Percentiles rank a stretch among this genome's conserved stretches.
Conservation (phyloP, 306 rosid species). For the Trifolium repens region DNA sequence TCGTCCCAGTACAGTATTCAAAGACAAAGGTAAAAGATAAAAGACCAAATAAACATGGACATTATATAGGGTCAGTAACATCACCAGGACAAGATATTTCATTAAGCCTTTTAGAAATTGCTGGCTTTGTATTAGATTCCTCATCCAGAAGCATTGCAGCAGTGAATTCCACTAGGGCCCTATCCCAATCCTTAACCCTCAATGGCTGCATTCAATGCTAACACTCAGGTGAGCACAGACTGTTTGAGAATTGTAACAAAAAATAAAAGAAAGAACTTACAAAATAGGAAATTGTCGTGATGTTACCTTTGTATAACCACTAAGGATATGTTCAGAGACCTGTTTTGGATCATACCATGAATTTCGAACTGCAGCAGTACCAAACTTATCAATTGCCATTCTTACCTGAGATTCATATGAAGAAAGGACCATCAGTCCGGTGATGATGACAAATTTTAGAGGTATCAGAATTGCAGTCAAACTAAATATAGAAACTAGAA, state of each 20-base stretch:
- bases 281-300: conserved; percentile 19
- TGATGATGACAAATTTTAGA: conserved; percentile 20
- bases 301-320: conserved; percentile 85
- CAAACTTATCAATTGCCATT: conserved; percentile 73
- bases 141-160: conserved; percentile 82
- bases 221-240: conserved; percentile 44
- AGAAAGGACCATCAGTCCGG: conserved; percentile 43
- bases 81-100: conserved; percentile 93
- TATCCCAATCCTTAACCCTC: conserved; percentile 89
- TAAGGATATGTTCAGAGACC: conserved; percentile 64
- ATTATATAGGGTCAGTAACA: conserved; percentile 35
- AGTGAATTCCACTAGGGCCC: conserved; percentile 82
- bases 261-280: background rate
- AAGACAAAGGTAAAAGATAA: background rate
- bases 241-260: conserved; percentile 18
- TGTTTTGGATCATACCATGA: conserved; percentile 78
- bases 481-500: conserved; percentile 27
- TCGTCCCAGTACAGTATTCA: conserved; percentile 3
- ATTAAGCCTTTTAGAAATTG: conserved; percentile 66
- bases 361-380: conserved; percentile 72
- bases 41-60: conserved; percentile 27
- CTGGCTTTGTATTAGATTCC: conserved; percentile 63
- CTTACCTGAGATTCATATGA: conserved; percentile 59
- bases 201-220: conserved; percentile 71
- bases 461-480: conserved; percentile 17